Evolutionary conservation across 495 filamentous ascomycete genomes (phyloP).

Genomic region (Hypoxylon rickii): DNA sequence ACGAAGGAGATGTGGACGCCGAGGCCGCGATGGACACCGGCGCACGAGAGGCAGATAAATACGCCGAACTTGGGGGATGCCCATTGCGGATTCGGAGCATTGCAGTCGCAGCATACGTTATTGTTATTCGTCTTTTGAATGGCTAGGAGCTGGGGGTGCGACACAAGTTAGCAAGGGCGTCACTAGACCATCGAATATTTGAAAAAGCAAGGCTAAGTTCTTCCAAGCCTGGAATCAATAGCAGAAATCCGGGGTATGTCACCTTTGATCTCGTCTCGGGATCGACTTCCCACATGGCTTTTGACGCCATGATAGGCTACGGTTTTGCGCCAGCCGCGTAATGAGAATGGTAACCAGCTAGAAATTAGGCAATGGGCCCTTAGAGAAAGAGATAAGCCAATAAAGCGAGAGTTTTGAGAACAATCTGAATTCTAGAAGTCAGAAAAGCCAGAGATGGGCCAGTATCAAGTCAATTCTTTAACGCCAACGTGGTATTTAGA

Average conservation of each 20-base stretch:
- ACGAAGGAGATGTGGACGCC: slow-evolving; percentile 99
- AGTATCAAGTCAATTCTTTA: too few species aligned
- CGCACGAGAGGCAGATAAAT: slow-evolving; percentile 97
- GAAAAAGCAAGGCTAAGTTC: not conserved
- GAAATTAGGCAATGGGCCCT: not conserved
- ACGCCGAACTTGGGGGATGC: slow-evolving; percentile 72
- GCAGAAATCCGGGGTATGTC: slow-evolving; percentile 18
- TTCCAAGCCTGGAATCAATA: too few species aligned
- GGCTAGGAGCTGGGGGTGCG: slow-evolving; percentile 67
- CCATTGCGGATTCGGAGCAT: slow-evolving; percentile 96
- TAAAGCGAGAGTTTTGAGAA: too few species aligned
- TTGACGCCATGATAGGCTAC: slow-evolving; percentile 47
- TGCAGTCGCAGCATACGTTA: slow-evolving; percentile 89
- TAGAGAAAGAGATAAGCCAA: too few species aligned
- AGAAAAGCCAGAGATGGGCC: too few species aligned
- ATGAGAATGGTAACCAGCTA: not conserved
- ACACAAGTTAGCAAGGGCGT: slow-evolving; percentile 10
- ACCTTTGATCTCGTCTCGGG: slow-evolving; percentile 94
- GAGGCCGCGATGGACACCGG: slow-evolving; percentile 89
- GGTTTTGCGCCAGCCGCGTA: slow-evolving; percentile 15
- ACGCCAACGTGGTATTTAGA: too few species aligned
- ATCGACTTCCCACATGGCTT: slow-evolving; percentile 94
- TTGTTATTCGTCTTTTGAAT: slow-evolving; percentile 89
- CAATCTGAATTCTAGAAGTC: too few species aligned
- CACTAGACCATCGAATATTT: not conserved